Evolutionary conservation across 345 rosid species (phyloP).

Genomic region (Populus nigra): DNA sequence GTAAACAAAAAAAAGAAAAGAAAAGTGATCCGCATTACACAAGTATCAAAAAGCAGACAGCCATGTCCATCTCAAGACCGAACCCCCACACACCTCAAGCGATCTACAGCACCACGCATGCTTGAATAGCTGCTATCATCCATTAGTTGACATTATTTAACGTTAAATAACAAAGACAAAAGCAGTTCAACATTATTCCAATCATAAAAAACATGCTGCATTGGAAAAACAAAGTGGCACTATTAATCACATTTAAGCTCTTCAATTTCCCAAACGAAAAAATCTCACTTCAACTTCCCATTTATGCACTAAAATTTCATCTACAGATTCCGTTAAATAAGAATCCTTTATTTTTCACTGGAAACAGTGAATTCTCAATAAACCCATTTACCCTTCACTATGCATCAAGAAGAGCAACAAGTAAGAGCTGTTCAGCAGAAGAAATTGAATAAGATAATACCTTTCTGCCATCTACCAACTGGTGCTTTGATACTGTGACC

Average conservation of each 20-base stretch:
- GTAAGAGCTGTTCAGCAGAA: background rate
- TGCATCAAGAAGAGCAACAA: background rate
- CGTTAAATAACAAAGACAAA: background rate
- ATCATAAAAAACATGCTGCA: background rate
- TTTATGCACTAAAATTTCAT: background rate
- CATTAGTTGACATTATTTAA: background rate
- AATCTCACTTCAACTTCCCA: background rate
- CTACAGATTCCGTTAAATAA: background rate
- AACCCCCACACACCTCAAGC: background rate
- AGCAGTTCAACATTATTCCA: background rate
- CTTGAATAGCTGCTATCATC: background rate
- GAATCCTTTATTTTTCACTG: background rate
- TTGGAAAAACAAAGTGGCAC: background rate
- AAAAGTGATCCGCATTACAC: background rate
- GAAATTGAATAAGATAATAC: conserved; percentile 25
- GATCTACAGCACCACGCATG: background rate
- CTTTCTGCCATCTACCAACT: conserved; percentile 98
- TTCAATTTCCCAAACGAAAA: background rate
- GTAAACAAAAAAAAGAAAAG: background rate
- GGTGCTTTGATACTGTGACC: conserved; percentile 96
- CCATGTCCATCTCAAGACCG: background rate
- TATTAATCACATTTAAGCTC: background rate
- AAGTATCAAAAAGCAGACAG: background rate
- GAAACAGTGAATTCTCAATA: background rate
- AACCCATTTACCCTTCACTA: background rate